Evolutionary conservation across 495 filamentous ascomycete species (phyloP).

Genomic region (Clohesyomyces aquaticus): DNA sequence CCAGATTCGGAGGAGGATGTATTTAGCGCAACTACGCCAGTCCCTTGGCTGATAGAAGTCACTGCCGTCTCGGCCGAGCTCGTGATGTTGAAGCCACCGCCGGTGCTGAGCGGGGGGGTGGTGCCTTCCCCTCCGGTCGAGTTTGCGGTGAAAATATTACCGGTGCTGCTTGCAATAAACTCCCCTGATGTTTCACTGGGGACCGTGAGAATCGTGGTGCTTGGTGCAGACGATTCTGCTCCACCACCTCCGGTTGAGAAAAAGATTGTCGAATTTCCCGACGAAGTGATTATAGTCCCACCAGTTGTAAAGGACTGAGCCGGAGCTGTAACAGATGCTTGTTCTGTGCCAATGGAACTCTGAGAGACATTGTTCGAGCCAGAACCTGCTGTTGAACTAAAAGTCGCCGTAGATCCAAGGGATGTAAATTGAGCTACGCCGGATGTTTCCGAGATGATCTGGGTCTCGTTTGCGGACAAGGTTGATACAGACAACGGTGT

Average conservation of each 20-base stretch:
- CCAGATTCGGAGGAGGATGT: neutral
- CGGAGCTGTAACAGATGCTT: too few relatives aligned
- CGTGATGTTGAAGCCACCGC: neutral
- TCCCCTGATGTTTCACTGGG: neutral
- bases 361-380: too few relatives aligned
- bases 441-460: too few relatives aligned
- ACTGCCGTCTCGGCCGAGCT: slow-evolving; percentile 6
- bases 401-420: too few relatives aligned
- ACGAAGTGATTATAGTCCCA: neutral
- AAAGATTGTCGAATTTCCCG: neutral
- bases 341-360: too few relatives aligned
- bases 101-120: neutral
- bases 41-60: neutral
- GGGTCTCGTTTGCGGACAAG: too few relatives aligned
- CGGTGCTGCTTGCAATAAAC: neutral
- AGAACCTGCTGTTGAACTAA: too few relatives aligned
- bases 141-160: neutral
- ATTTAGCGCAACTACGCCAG: neutral
- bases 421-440: too few relatives aligned
- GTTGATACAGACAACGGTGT: neutral
- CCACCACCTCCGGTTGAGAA: slow-evolving; percentile 6
- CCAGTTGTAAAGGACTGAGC: neutral
- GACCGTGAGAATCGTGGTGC: slow-evolving; percentile 2
- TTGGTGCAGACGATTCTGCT: neutral
- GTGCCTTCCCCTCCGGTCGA: neutral